These are phyloP conservation scores for Volvariella surrecta DNA, from an alignment of 1,284 basidiomycete species.

Conservation along the genomic window DNA sequence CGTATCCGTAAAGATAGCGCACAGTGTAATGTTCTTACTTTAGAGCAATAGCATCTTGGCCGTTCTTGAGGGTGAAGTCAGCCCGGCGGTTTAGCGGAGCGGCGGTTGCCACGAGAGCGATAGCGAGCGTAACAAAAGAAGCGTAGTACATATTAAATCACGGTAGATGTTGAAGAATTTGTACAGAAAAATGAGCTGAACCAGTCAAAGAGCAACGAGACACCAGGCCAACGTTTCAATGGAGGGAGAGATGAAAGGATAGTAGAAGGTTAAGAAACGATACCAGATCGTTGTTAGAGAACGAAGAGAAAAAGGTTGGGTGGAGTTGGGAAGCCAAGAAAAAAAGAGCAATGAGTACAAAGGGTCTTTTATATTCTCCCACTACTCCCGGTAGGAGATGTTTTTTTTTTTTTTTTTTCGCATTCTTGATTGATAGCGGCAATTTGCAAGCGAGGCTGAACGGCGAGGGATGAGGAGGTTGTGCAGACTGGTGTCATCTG, in stretches of 20 bases:
- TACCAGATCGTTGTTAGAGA: conserved; percentile 12
- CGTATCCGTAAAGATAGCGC: conserved; percentile 2
- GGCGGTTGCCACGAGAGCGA: conserved; percentile 31
- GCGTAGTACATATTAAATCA: not conserved
- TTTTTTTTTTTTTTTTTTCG: too few relatives aligned
- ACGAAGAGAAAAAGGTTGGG: conserved; percentile 1
- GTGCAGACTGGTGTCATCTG: too few relatives aligned
- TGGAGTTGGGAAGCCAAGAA: not conserved
- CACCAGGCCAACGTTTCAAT: not conserved
- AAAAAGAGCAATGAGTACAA: not conserved
- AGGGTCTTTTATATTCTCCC: too few relatives aligned
- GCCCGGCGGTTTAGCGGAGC: conserved; percentile 28
- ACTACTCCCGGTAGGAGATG: too few relatives aligned
- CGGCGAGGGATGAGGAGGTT: too few relatives aligned
- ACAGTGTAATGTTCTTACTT: conserved; percentile 30
- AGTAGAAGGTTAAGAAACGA: not conserved
- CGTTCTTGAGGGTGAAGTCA: conserved; percentile 36
- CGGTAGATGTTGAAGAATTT: not conserved
- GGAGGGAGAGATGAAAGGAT: not conserved
- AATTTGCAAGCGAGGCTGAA: too few relatives aligned
- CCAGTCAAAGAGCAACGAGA: not conserved
- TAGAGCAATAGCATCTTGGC: conserved; percentile 40
- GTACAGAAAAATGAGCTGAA: not conserved
- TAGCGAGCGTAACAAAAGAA: conserved; percentile 10
- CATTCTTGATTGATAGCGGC: too few relatives aligned